Percentiles rank a stretch among this genome's conserved stretches.
Evolutionary conservation across 331 rosid species (phyloP).

Genomic region (Quercus tomentella): DNA sequence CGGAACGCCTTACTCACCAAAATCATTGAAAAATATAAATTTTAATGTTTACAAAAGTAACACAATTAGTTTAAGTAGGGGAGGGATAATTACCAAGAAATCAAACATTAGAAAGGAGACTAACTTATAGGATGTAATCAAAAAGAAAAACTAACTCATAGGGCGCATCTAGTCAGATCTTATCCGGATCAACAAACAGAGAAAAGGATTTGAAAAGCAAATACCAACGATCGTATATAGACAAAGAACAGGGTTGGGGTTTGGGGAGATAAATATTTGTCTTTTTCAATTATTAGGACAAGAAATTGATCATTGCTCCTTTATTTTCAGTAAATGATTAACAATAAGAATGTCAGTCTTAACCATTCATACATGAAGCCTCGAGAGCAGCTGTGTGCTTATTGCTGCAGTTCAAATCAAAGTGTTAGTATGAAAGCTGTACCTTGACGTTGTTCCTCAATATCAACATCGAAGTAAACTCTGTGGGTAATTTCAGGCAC

Average conservation of each 20-base stretch:
- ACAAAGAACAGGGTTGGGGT: not conserved
- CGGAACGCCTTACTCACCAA: not conserved
- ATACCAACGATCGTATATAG: too few relatives aligned
- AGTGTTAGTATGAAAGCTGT: not conserved
- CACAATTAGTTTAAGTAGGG: not conserved
- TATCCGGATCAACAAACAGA: too few relatives aligned
- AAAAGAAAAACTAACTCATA: too few relatives aligned
- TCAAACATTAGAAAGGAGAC: too few relatives aligned
- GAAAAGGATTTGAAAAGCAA: too few relatives aligned
- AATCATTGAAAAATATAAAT: not conserved
- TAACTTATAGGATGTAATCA: too few relatives aligned
- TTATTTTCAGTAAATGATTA: not conserved
- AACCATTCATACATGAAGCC: not conserved
- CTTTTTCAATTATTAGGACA: not conserved
- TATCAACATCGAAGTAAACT: slow-evolving; percentile 78
- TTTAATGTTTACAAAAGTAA: not conserved
- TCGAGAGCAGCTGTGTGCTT: not conserved
- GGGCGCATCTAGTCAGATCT: too few relatives aligned
- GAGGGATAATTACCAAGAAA: too few relatives aligned
- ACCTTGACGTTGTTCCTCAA: slow-evolving; percentile 77
- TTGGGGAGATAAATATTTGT: not conserved
- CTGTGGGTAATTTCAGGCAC: slow-evolving; percentile 83
- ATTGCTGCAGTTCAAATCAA: not conserved
- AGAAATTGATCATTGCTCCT: not conserved
- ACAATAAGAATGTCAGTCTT: not conserved